A percentile compares a stretch with the other conserved stretches of the same genome.
These are phyloP conservation scores for Pyronema omphalodes DNA, from an alignment of 495 filamentous ascomycete species.

Conservation along the genomic window DNA sequence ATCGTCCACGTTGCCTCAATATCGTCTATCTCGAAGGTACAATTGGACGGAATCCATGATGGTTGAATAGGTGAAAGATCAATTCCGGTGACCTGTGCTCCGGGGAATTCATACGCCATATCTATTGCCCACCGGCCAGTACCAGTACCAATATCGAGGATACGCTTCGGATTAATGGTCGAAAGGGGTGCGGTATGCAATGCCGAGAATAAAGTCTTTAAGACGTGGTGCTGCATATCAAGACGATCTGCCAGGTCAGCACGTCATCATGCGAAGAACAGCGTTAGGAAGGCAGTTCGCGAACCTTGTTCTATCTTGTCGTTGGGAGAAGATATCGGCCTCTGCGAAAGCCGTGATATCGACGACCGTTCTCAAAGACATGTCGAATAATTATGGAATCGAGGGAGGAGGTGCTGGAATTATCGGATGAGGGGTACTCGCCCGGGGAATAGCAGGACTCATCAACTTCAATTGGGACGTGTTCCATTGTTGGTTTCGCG, in stretches of 20 bases:
- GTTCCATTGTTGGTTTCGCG: no score
- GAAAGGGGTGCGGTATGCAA: neutral
- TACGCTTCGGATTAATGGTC: neutral
- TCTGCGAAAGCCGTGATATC: constrained; percentile 46
- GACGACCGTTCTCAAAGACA: constrained; percentile 38
- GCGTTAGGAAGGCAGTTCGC: neutral
- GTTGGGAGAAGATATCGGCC: constrained; percentile 45
- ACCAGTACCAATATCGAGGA: constrained; percentile 17
- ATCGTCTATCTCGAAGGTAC: constrained; percentile 46
- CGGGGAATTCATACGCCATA: constrained; percentile 31
- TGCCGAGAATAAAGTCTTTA: constrained; percentile 29
- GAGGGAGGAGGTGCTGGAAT: neutral
- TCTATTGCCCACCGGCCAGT: constrained; percentile 31
- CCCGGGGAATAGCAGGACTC: neutral
- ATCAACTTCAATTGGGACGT: neutral
- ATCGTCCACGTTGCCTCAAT: constrained; percentile 29
- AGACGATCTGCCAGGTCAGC: constrained; percentile 30
- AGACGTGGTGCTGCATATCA: constrained; percentile 34
- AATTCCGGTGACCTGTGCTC: constrained; percentile 32
- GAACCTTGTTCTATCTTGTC: constrained; percentile 44
- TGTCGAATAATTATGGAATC: neutral
- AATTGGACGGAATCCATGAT: constrained; percentile 40
- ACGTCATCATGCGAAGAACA: neutral
- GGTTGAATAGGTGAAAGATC: constrained; percentile 51
- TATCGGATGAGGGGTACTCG: neutral